Evolutionary conservation across 352 stramenopile species (phyloP), one percentile per base, ranked within the genome.

Genomic region (Pythium scleroteichum): DNA sequence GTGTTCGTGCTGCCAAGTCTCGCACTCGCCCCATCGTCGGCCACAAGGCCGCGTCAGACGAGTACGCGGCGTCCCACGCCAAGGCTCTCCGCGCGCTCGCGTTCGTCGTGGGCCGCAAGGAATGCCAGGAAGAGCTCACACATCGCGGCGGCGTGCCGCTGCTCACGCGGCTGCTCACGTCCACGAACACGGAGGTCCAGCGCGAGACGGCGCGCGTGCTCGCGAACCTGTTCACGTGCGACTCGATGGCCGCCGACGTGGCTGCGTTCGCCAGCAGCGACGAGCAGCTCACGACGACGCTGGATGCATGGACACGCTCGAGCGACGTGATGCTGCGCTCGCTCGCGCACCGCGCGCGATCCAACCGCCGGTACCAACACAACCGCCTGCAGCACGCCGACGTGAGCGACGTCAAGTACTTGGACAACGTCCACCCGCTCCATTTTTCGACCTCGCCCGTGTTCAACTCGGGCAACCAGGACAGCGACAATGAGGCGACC

Each of bases 401-500:
- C 10, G 44, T 62, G 14, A 67, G 55, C 2, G 69, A 75, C 10
- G 79, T 86, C 12, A 80, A 80, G 57, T 90, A 92, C 53, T 52
- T 87, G 12, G 82, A 92, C 33, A 81, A 81, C 14, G 82, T 92
- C 26, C 78, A 92, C 14, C 79, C 82, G 9, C 74, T 89, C 19
- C 79, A 89, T 29, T 78, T 86, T 17, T 87, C 71, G 3, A 72
- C 64, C 0, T 72, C 62, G 0, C 59, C 50, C 4, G 50, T 44
- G 40, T 68, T 68, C 32, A 62, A 65, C 54, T 50, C 24, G 22
- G 54, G 35, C 19, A 62, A 54, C 35, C 39, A 64, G 19, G 46
- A 46, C 53, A 24, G 51, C 20, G 35, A 59, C 35, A 53, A 76
- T 8, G 41, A 69, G 47, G 26, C 46, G 0, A 41, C 52, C 9